Percentiles rank a stretch among this genome's conserved stretches.
Evolutionary conservation across 2,329 filamentous ascomycete species (phyloP).

Genomic region (Dryadomyces sulphureus): DNA sequence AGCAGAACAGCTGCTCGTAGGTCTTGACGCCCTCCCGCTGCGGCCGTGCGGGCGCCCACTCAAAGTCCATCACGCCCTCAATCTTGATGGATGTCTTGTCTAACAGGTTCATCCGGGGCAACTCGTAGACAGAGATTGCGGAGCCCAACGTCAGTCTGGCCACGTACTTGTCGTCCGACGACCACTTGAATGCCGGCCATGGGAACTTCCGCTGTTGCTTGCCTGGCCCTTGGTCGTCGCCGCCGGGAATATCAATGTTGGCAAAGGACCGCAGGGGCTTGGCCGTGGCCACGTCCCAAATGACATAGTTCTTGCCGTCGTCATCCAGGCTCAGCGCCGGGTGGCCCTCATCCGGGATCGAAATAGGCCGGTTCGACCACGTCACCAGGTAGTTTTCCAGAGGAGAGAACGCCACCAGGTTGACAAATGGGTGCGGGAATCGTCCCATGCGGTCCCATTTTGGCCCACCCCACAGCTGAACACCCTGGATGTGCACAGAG

Average conservation of each 20-base stretch:
- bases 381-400: conserved; percentile 86
- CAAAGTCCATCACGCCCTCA: conserved; percentile 92
- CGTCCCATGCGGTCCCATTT: conserved; percentile 84
- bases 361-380: conserved; percentile 90
- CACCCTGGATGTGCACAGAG: conserved; percentile 89
- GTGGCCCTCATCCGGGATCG: conserved; percentile 77
- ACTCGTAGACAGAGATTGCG: conserved; percentile 91
- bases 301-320: conserved; percentile 97
- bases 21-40: conserved; percentile 73
- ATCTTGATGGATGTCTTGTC: conserved; percentile 91
- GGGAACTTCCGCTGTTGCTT: conserved; percentile 75
- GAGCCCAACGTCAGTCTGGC: conserved; percentile 78
- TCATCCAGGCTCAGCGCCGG: conserved; percentile 77
- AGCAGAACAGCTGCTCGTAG: conserved; percentile 93
- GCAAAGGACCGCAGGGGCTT: conserved; percentile 88
- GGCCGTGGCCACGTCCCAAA: conserved; percentile 88
- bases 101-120: conserved; percentile 75
- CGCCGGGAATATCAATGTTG: conserved; percentile 64
- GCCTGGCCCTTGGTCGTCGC: conserved; percentile 37
- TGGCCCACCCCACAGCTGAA: conserved; percentile 88
- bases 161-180: conserved; percentile 91
- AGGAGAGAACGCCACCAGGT: conserved; percentile 91
- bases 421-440: conserved; percentile 90
- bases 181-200: conserved; percentile 99
- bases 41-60: conserved; percentile 81